Base-by-base conservation (phyloP, 228 moss, liverwort and hornwort genomes). In the Sphagnum magellanicum region DNA sequence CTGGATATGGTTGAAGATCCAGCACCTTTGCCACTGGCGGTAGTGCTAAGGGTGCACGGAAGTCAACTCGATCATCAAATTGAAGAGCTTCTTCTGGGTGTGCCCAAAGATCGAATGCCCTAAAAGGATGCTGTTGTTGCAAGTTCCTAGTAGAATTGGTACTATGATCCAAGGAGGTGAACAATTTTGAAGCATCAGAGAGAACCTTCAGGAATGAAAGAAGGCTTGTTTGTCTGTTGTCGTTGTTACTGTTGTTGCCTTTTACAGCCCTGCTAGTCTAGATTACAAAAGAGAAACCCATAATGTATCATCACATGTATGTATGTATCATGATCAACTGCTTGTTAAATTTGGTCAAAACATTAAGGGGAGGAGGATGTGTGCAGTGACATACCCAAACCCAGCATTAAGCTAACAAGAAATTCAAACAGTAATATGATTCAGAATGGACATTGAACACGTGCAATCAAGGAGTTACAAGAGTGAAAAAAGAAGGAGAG, bases 71-170 rank as follows among this genome's bases (percentile, higher is more conserved):
- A 32, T 74, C 71, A 47, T 79, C 79, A 61, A 70, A 76, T 1
- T 66, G 73, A 6, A 70, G 63, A 32, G 70, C 69, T 61, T 80
- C 80, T 55, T 80, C 80, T 11, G 80, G 80, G 71, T 80, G 80
- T 10, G 66, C 50, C 62, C 32, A 53, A 16, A 61, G 53, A 51
- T 53, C 65, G 32, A 60, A 50, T 6, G 60, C 73, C 63, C 70
- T 73, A 61, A 76, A 80, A 0, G 79, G 79, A 58, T 79, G 79
- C 32, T 3, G 32, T 3, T 32, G 32, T 32, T 32, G 32, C 32
- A 32, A 32, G 3, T 32, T 32, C 50, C 52, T 4, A 12, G 49
- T 6, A 16, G 6, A 16, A 10, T 63, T 47, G 17, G 48, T 63
- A 51, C 4, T 51, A 57, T 52, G 51, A 6, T 11, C 48, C 65